These are phyloP conservation scores for Aspergillus transmontanensis DNA, from an alignment of 2,329 filamentous ascomycete species.

Conservation along the genomic window DNA sequence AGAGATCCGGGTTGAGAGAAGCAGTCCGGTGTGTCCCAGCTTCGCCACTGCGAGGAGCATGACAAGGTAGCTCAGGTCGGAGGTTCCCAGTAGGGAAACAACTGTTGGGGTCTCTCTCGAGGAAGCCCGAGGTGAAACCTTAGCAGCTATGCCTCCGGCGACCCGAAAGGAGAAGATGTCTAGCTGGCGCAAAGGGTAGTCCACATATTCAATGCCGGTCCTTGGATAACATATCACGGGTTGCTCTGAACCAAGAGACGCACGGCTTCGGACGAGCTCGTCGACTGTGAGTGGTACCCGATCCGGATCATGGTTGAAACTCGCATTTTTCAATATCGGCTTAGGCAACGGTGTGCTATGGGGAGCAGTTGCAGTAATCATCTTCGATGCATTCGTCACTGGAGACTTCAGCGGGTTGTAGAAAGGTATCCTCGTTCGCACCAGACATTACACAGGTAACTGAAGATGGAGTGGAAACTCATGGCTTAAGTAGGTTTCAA, in stretches of 20 bases:
- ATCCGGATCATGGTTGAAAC: not conserved
- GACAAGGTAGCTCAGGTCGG: slow-evolving; percentile 58
- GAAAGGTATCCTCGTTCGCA: not conserved
- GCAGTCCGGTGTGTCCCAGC: slow-evolving; percentile 57
- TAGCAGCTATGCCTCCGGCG: slow-evolving; percentile 31
- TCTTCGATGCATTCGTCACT: not conserved
- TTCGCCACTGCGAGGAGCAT: slow-evolving; percentile 57
- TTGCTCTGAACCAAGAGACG: slow-evolving; percentile 35
- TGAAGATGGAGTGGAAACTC: not conserved
- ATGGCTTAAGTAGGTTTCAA: not conserved
- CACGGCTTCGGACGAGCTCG: slow-evolving; percentile 42
- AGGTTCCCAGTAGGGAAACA: slow-evolving; percentile 56
- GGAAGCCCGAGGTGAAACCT: slow-evolving; percentile 24
- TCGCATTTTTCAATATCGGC: not conserved
- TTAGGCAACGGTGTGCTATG: slow-evolving; percentile 9
- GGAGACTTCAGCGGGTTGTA: not conserved
- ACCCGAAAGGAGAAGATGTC: slow-evolving; percentile 39
- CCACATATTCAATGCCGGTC: slow-evolving; percentile 47
- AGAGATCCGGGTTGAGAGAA: slow-evolving; percentile 58
- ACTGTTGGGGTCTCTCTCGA: slow-evolving; percentile 37
- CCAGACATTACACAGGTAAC: not conserved
- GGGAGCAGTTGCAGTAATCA: slow-evolving; percentile 15
- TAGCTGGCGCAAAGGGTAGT: slow-evolving; percentile 52
- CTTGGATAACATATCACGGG: slow-evolving; percentile 50
- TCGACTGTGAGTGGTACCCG: slow-evolving; percentile 37